phyloP scores from a whole-genome alignment of 208 protist species.

The Acanthamoeba rhysodes region DNA sequence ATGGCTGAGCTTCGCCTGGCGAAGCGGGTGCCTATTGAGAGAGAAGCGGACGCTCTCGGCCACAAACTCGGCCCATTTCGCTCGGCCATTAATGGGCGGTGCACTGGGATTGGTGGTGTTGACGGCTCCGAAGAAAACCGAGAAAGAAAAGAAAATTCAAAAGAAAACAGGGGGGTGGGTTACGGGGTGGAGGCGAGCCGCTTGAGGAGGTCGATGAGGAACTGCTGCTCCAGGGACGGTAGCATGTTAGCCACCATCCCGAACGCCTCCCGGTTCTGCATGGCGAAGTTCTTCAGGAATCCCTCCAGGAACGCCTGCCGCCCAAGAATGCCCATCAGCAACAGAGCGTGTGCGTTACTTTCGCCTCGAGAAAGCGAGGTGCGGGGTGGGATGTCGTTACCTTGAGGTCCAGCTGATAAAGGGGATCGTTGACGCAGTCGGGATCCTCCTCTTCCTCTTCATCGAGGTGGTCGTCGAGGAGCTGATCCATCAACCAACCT shows the following conservation, averaged over 20 bases:
- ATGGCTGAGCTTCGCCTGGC: no score
- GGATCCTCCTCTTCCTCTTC: conserved; percentile 69
- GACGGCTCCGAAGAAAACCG: no score
- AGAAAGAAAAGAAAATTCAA: no score
- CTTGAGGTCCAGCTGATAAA: conserved; percentile 68
- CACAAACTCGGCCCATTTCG: no score
- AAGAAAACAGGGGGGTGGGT: no score
- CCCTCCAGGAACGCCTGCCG: conserved; percentile 38
- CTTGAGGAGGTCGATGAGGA: conserved; percentile 4
- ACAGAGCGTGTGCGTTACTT: background rate
- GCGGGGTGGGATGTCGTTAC: no score
- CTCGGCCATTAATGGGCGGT: no score
- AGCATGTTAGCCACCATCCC: conserved; percentile 45
- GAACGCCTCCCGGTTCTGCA: conserved; percentile 37
- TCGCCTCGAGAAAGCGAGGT: background rate
- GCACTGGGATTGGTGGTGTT: no score
- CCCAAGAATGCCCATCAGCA: background rate
- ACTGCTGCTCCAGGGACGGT: conserved; percentile 11
- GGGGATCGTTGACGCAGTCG: conserved; percentile 56
- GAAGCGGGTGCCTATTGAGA: no score
- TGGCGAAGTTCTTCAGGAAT: conserved; percentile 40
- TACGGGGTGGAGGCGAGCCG: background rate
- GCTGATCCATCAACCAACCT: conserved; percentile 36
- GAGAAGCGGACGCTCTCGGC: no score
- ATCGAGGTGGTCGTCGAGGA: conserved; percentile 57